Percentiles rank a stretch among this genome's conserved stretches.
Conservation (phyloP, 2,329 filamentous ascomycete species). For the Sporothrix protearum region DNA sequence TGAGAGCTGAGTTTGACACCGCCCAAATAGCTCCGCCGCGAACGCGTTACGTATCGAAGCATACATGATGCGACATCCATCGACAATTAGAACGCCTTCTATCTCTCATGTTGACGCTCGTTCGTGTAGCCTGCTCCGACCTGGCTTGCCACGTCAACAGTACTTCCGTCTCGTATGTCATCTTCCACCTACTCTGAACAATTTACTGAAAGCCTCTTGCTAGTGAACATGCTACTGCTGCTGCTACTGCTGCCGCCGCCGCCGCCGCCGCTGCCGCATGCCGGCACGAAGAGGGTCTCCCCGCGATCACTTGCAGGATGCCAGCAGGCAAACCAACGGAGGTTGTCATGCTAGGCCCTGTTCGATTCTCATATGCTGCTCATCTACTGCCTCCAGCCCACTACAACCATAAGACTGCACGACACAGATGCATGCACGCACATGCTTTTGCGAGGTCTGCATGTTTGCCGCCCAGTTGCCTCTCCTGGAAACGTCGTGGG, state of each 20-base stretch:
- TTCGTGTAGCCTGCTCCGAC: not conserved
- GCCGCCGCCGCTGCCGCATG: constrained; percentile 1
- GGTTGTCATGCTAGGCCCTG: not conserved
- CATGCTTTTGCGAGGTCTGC: not conserved
- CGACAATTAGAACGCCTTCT: not conserved
- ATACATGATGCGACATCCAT: too few relatives aligned
- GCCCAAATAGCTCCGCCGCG: too few relatives aligned
- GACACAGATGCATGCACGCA: not conserved
- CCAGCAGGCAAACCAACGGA: not conserved
- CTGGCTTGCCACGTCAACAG: not conserved
- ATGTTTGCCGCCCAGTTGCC: not conserved
- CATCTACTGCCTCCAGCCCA: not conserved
- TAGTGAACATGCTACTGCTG: not conserved
- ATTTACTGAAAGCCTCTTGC: not conserved
- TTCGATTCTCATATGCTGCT: not conserved
- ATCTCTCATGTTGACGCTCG: not conserved
- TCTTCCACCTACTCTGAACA: not conserved
- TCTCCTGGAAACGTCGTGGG: not conserved
- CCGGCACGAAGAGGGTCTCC: not conserved
- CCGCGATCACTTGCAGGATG: not conserved
- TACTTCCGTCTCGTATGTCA: not conserved
- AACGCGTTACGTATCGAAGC: too few relatives aligned
- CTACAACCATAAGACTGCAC: constrained; percentile 6
- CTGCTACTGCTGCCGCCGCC: too few relatives aligned
- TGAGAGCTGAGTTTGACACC: too few relatives aligned